These are phyloP conservation scores for Penicillium cosmopolitanum DNA, from an alignment of 495 filamentous ascomycete genomes.

Conservation along the genomic window DNA sequence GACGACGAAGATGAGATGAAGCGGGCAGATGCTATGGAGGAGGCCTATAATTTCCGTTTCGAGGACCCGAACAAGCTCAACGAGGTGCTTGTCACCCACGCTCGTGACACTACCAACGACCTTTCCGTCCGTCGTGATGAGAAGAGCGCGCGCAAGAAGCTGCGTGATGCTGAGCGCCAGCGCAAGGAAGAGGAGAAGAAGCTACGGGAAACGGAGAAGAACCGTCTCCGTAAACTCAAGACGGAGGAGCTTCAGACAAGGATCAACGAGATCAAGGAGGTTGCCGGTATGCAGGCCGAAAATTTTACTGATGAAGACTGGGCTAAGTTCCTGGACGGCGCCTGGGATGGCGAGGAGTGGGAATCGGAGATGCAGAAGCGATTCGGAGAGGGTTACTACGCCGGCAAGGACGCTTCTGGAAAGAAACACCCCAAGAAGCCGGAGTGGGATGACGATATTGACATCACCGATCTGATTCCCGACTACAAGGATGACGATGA, in stretches of 20 bases:
- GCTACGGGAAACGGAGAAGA: constrained; percentile 77
- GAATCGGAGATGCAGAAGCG: constrained; percentile 82
- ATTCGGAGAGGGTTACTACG: constrained; percentile 91
- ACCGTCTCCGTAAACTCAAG: constrained; percentile 81
- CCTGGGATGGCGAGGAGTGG: constrained; percentile 86
- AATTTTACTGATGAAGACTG: constrained; percentile 75
- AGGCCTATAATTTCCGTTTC: constrained; percentile 96
- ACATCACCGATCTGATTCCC: constrained; percentile 88
- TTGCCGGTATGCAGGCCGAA: constrained; percentile 72
- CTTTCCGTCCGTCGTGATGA: constrained; percentile 85
- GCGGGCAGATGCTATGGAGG: constrained; percentile 83
- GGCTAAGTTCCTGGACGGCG: constrained; percentile 78
- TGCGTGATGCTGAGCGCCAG: constrained; percentile 73
- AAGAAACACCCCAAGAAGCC: constrained; percentile 82
- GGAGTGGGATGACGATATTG: constrained; percentile 95
- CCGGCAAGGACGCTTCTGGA: constrained; percentile 51
- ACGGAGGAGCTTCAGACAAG: constrained; percentile 85
- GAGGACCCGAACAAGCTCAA: constrained; percentile 86
- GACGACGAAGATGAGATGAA: constrained; percentile 87
- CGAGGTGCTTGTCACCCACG: constrained; percentile 81
- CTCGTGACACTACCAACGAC: constrained; percentile 77
- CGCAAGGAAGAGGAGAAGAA: constrained; percentile 78
- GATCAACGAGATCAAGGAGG: constrained; percentile 79
- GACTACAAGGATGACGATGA: constrained; percentile 75
- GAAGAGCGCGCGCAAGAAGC: constrained; percentile 71